A percentile compares a stretch with the other conserved stretches of the same genome.
Conservation (phyloP, 2,329 filamentous ascomycete species). For the Paraconiothyrium brasiliense region DNA sequence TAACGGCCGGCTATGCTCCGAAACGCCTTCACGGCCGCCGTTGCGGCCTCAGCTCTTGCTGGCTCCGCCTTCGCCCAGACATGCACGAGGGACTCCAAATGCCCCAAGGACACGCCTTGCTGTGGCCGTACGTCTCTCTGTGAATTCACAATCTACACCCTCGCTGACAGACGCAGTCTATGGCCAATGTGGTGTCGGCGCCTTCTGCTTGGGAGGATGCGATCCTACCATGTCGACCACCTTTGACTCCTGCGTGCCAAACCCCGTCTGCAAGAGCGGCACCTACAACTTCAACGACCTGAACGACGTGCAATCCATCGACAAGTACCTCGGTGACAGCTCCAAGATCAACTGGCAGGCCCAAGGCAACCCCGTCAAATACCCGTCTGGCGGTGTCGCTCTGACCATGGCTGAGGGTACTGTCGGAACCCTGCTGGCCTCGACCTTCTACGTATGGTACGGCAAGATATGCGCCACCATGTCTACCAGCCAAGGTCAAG, state of each 20-base stretch:
- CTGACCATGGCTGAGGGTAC: conserved; percentile 90
- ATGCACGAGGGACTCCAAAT: conserved; percentile 64
- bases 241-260: conserved; percentile 85
- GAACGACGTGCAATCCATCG: conserved; percentile 74
- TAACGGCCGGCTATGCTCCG: conserved; percentile 41
- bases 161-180: conserved; percentile 71
- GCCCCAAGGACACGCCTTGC: conserved; percentile 67
- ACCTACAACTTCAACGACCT: conserved; percentile 78
- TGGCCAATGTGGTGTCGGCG: conserved; percentile 89
- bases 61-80: conserved; percentile 44
- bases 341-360: conserved; percentile 86
- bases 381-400: conserved; percentile 70
- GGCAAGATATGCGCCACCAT: conserved; percentile 87
- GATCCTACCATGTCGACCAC: conserved; percentile 85
- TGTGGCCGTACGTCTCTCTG: conserved; percentile 48
- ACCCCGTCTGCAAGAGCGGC: conserved; percentile 79
- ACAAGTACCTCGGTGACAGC: conserved; percentile 86
- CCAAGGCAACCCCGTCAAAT: conserved; percentile 76
- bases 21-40: conserved; percentile 35
- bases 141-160: neutral
- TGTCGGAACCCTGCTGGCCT: conserved; percentile 86
- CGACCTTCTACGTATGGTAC: conserved; percentile 94
- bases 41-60: conserved; percentile 39
- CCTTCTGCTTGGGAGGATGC: conserved; percentile 95
- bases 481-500: conserved; percentile 82